A percentile compares a stretch with the other conserved stretches of the same genome.
These are phyloP conservation scores for Clonostachys rosea DNA, from an alignment of 2,329 filamentous ascomycete genomes.

Conservation along the genomic window DNA sequence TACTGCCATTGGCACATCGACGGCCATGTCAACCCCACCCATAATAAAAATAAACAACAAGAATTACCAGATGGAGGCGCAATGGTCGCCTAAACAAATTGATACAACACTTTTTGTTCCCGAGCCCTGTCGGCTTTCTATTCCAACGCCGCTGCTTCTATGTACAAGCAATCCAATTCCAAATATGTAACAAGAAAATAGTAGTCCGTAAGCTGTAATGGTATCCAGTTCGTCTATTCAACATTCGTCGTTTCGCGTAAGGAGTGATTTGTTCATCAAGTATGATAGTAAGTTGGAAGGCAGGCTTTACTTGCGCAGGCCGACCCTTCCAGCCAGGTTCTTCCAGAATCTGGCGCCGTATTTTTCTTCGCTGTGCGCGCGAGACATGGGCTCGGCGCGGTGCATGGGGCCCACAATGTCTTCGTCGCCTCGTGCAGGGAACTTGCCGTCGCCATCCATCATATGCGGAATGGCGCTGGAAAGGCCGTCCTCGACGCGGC, in stretches of 20 bases:
- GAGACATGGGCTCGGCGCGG: conserved; percentile 49
- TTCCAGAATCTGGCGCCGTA: conserved; percentile 42
- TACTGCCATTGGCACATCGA: too few species aligned
- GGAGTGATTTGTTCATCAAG: too few species aligned
- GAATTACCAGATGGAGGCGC: conserved; percentile 1
- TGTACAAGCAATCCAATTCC: background rate
- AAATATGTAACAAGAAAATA: background rate
- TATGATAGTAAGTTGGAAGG: background rate
- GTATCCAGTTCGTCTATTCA: background rate
- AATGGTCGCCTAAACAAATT: background rate
- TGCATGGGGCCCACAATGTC: conserved; percentile 94
- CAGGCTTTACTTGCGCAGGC: conserved; percentile 7
- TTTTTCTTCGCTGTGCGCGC: conserved; percentile 36
- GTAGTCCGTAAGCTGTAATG: background rate
- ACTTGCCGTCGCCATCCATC: conserved; percentile 73
- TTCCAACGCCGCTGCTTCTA: background rate
- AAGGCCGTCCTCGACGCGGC: conserved; percentile 46
- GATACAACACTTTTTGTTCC: background rate
- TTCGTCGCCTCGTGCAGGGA: conserved; percentile 81
- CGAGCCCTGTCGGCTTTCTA: background rate
- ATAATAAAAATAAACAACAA: background rate
- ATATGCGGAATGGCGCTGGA: conserved; percentile 65
- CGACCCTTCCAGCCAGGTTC: conserved; percentile 40
- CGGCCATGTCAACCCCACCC: too few species aligned
- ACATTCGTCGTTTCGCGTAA: background rate